Percentiles rank a stretch among this genome's conserved stretches.
Conservation (phyloP, 1,284 basidiomycete genomes). For the Chalciporus sp. region DNA sequence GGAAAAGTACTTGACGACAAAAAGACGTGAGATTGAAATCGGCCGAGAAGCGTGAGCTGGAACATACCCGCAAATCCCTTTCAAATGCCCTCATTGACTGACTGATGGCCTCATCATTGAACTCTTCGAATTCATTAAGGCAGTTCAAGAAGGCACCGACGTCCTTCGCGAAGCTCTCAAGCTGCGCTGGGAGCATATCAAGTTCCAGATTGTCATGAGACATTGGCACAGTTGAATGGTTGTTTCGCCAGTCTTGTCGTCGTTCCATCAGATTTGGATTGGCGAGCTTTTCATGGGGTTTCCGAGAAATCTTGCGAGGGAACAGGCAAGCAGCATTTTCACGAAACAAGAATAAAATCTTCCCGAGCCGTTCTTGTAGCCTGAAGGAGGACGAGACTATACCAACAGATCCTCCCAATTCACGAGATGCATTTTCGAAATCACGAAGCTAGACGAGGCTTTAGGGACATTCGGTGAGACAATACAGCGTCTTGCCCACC, state of each 20-base stretch:
- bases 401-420: constrained; percentile 12
- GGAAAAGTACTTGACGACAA: constrained; percentile 30
- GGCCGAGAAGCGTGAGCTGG: not conserved
- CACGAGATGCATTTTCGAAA: constrained; percentile 11
- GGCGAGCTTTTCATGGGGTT: constrained; percentile 3
- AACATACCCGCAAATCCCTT: constrained; percentile 44
- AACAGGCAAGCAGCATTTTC: constrained; percentile 11
- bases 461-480: not conserved
- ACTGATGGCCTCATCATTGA: constrained; percentile 48
- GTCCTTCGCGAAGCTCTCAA: constrained; percentile 43
- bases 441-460: constrained; percentile 8
- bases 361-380: constrained; percentile 8
- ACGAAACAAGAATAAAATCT: constrained; percentile 12
- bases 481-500: not conserved
- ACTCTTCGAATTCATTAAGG: constrained; percentile 51
- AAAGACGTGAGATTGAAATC: not conserved
- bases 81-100: constrained; percentile 44
- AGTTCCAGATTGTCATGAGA: constrained; percentile 2
- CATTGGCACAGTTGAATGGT: constrained; percentile 16
- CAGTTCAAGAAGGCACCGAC: constrained; percentile 46
- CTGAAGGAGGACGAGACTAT: constrained; percentile 11
- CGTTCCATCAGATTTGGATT: constrained; percentile 12
- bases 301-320: constrained; percentile 9
- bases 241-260: constrained; percentile 5
- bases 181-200: constrained; percentile 22